phyloP scores from a whole-genome alignment of 305 asterid species.

The Ilex paraguariensis region DNA sequence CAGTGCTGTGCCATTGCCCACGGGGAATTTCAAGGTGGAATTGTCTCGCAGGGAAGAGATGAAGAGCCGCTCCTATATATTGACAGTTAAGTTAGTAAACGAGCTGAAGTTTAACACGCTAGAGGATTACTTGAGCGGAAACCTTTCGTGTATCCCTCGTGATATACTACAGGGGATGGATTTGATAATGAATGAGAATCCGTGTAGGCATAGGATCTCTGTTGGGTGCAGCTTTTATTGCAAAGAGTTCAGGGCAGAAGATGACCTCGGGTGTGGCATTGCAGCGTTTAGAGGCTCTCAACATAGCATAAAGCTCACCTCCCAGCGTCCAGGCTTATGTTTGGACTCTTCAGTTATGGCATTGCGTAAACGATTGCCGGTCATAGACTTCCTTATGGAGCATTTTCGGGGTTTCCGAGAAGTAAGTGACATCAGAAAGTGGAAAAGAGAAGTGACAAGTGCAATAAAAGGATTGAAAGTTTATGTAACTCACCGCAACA shows the following conservation, averaged over 20 bases:
- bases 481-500: slow-evolving; percentile 36
- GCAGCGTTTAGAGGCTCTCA: slow-evolving; percentile 58
- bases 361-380: slow-evolving; percentile 48
- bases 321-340: slow-evolving; percentile 58
- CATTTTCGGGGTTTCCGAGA: slow-evolving; percentile 27
- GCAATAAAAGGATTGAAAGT: slow-evolving; percentile 46
- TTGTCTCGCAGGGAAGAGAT: slow-evolving; percentile 35
- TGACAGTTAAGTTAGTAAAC: slow-evolving; percentile 41
- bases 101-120: slow-evolving; percentile 40
- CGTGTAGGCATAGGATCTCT: slow-evolving; percentile 31
- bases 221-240: slow-evolving; percentile 44
- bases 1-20: slow-evolving; percentile 41
- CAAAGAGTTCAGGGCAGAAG: slow-evolving; percentile 21
- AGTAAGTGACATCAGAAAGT: slow-evolving; percentile 13
- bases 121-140: slow-evolving; percentile 48
- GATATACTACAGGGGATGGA: slow-evolving; percentile 62
- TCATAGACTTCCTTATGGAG: slow-evolving; percentile 41
- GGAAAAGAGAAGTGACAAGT: slow-evolving; percentile 13
- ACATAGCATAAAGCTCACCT: slow-evolving; percentile 51
- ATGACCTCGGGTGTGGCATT: slow-evolving; percentile 42
- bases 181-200: slow-evolving; percentile 67
- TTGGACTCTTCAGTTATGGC: slow-evolving; percentile 51
- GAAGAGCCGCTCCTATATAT: slow-evolving; percentile 18
- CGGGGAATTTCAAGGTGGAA: slow-evolving; percentile 29
- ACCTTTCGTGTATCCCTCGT: slow-evolving; percentile 37